Evolutionary conservation across 257 asterid genomes (phyloP), one percentile per base, ranked within the genome.

Genomic region (Solanum habrochaites): DNA sequence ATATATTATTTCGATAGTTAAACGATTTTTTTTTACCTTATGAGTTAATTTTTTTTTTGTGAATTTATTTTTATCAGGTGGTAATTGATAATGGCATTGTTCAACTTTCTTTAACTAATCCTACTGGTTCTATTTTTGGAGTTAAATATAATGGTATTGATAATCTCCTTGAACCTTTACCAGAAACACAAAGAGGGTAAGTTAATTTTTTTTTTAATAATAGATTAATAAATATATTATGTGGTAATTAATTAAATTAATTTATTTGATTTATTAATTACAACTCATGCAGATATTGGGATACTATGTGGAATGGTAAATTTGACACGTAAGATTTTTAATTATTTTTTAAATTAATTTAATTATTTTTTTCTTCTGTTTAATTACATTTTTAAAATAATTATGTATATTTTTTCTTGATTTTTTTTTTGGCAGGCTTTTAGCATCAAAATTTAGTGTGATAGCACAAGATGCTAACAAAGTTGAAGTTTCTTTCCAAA

Each of bases 401-500:
- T n/a, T 21, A 21, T 43, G 16, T 29, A 15, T 7, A 58, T 13
- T 23, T 31, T 18, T 82, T 35, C 2, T 3, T 11, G 2, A 12
- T 7, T 37, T 37, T 58, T 3, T 15, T 37, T 16, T 37, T 47
- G 1, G 88, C 87, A 90, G 92, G 85, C 74, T 87, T 14, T 29
- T 85, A 35, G 92, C 86, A n/a, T 85, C 85, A 83, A 86, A 45
- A 16, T 90, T 90, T 45, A 56, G 62, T 29, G 90, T 90, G 11
- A 87, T 89, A 74, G 87, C 85, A 4, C 74, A 85, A 52, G 83
- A 83, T 37, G 64, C 58, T 32, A 86, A 90, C 40, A 85, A 77
- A 86, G 83, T 90, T 7, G 92, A 90, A 87, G 72, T 90, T 67
- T 90, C 92, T 35, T 90, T 91, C 87, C 85, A 56, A 83, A 88